phyloP scores from a whole-genome alignment of 2,329 filamentous ascomycete genomes.

The Trichophyton benhamiae region DNA sequence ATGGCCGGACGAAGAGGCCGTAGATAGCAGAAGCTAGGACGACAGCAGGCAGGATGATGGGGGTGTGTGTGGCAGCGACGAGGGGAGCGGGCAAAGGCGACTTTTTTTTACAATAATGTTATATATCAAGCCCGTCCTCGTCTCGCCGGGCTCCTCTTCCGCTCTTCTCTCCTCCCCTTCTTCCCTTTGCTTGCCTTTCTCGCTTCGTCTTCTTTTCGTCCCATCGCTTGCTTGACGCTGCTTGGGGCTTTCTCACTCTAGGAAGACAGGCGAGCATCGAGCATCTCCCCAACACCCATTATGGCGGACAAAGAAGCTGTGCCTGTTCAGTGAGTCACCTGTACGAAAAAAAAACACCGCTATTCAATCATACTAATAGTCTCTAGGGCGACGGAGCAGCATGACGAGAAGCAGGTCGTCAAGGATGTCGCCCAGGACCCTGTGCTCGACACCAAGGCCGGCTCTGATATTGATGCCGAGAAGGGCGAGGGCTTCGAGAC shows the following conservation, averaged over 20 bases:
- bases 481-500: conserved; percentile 14
- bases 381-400: not conserved
- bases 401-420: conserved; percentile 3
- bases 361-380: not conserved
- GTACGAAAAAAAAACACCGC: too few relatives aligned
- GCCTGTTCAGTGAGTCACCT: conserved; percentile 7
- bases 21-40: not conserved
- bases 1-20: not conserved
- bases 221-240: not conserved
- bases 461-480: not conserved
- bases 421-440: conserved; percentile 2
- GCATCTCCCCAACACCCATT: not conserved
- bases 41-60: not conserved
- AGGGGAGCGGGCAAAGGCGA: not conserved
- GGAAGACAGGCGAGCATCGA: not conserved
- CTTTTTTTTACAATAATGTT: not conserved
- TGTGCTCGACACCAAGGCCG: conserved; percentile 2
- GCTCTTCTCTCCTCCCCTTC: not conserved
- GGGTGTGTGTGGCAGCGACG: not conserved
- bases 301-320: conserved; percentile 11
- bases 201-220: too few relatives aligned
- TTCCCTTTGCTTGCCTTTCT: not conserved
- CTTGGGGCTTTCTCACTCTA: not conserved
- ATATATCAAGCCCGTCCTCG: not conserved
- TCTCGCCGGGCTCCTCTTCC: not conserved